Evolutionary conservation across 495 filamentous ascomycete species (phyloP), one percentile per base, ranked within the genome.

Genomic region (Neurospora pannonica): DNA sequence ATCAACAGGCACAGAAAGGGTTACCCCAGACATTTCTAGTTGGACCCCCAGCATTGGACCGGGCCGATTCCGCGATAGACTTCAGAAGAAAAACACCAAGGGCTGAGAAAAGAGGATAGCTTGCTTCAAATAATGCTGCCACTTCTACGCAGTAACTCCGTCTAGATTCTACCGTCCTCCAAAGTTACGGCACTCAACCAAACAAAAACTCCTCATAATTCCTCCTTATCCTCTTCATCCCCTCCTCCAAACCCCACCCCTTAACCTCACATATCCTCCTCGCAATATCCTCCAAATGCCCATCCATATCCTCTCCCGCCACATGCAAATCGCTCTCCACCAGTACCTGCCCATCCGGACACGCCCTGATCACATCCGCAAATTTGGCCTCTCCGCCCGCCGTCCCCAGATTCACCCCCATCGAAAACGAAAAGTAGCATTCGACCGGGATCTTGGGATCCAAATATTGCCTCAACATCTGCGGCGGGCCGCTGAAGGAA

Each of bases 291-390:
- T 96, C 93, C 19, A 99, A 81, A 54, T 88, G 79, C 3, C 84
- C 80, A 81, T 98, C 97, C 92, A 98, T 97, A 74, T 88, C 82
- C 9, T 89, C 86, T 6, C 96, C 96, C 6, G 96, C 97, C 19
- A 83, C 89, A 79, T 98, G 95, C 60, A 97, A 79, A 81, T 99
- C 96, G 80, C 94, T 98, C 82, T 99, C 96, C 6, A 95, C 85
- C 21, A 99, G 86, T 13, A 99, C 84, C 46, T 89, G 86, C 76
- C 97, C 90, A 76, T 93, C 89, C 0, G 96, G 95, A 6, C 96
- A 83, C 4, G 86, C 86, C 74, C 88, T 89, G 69, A 98, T 89
- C n/a, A 93, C 90, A 17, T 87, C 85, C 10, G 84, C 79, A 5
- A 87, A 88, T 69, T 84, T 87, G 28, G 60, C 73, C 74, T 83